Evolutionary conservation across 441 rosid genomes (phyloP).

Genomic region (Euphorbia celastroides): DNA sequence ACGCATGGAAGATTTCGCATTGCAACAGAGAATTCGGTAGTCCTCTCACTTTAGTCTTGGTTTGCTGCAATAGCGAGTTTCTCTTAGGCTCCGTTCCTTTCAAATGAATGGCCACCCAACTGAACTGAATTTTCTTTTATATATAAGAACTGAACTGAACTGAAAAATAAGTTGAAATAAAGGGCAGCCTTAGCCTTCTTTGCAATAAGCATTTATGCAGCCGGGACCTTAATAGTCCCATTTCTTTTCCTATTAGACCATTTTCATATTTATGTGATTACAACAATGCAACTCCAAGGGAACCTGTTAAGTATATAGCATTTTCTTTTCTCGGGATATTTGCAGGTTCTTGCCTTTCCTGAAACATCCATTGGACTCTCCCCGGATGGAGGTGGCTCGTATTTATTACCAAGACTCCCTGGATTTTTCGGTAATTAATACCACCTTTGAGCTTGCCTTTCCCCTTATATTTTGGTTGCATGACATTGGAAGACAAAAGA

Average conservation of each 20-base stretch:
- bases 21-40: constrained; percentile 84
- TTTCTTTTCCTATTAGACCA: not conserved
- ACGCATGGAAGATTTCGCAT: constrained; percentile 76
- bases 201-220: not conserved
- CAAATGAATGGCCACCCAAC: not conserved
- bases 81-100: not conserved
- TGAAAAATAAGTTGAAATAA: too few relatives aligned
- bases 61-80: constrained; percentile 7
- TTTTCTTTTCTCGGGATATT: constrained; percentile 14
- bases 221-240: not conserved
- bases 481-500: not conserved
- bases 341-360: too few relatives aligned
- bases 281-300: not conserved
- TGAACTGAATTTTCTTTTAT: too few relatives aligned
- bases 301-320: not conserved
- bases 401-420: too few relatives aligned
- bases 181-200: too few relatives aligned
- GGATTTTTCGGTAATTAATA: constrained; percentile 83
- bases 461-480: not conserved
- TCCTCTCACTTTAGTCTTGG: constrained; percentile 16
- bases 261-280: constrained; percentile 8
- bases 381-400: too few relatives aligned
- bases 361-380: too few relatives aligned
- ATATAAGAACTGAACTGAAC: too few relatives aligned
- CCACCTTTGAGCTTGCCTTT: constrained; percentile 11